Conservation (phyloP, 1,284 basidiomycete genomes). For the Takashimella tepidaria region DNA sequence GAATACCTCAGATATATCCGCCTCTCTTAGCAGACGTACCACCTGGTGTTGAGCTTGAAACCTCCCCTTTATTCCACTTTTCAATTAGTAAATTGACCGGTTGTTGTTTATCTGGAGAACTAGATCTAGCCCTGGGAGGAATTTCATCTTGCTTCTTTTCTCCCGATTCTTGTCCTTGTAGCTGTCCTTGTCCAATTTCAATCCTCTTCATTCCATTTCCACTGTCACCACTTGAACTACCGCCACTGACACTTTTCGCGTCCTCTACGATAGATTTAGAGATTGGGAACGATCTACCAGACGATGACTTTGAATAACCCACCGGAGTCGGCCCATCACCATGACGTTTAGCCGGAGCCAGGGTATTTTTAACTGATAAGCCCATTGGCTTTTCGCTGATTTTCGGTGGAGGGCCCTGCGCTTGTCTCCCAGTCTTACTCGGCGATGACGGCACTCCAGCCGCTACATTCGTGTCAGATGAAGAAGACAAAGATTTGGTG, state of each 20-base stretch:
- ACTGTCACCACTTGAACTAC: not conserved
- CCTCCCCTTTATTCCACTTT: conserved; percentile 38
- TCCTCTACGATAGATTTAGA: conserved; percentile 12
- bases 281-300: conserved; percentile 32
- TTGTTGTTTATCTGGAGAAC: conserved; percentile 41
- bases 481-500: not conserved
- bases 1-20: not conserved
- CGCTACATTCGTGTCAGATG: no score
- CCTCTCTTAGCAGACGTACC: not conserved
- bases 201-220: not conserved
- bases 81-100: conserved; percentile 39
- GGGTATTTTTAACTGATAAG: not conserved
- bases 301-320: conserved; percentile 24
- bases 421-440: not conserved
- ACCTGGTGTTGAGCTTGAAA: conserved; percentile 1
- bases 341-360: conserved; percentile 3
- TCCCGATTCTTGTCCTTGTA: not conserved
- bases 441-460: not conserved
- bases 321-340: conserved; percentile 12
- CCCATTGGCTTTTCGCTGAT: not conserved
- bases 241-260: not conserved
- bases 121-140: no score
- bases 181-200: not conserved
- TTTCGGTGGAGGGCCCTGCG: not conserved
- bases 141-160: no score